phyloP scores from a whole-genome alignment of 2,329 filamentous ascomycete species.

The Aspergillus puulaauensis region DNA sequence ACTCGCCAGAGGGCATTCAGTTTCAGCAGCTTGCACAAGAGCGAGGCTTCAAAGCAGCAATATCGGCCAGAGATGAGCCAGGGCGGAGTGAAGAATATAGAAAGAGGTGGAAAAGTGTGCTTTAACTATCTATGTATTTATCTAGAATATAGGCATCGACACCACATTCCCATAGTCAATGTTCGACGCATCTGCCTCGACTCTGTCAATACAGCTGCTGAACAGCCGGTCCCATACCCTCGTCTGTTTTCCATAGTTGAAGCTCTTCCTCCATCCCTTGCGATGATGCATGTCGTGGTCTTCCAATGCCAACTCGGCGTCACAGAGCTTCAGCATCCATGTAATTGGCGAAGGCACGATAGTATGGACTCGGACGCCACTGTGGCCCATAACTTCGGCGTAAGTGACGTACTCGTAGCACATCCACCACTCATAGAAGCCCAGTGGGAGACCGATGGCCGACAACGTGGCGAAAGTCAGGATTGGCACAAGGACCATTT shows the following conservation, averaged over 20 bases:
- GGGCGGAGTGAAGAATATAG: background rate
- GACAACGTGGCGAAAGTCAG: background rate
- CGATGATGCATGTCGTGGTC: conserved; percentile 6
- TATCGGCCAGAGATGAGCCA: background rate
- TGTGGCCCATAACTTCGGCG: conserved; percentile 2
- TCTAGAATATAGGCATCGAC: background rate
- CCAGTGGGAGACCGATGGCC: background rate
- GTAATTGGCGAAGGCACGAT: background rate
- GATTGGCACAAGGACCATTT: background rate
- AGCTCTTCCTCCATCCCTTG: conserved; percentile 2
- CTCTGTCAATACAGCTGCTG: background rate
- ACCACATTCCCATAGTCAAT: conserved; percentile 1
- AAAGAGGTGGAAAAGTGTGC: conserved; percentile 9
- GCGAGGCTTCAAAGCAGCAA: conserved; percentile 7
- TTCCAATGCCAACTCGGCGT: conserved; percentile 1
- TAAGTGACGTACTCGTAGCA: conserved; percentile 3
- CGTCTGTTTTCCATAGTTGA: conserved; percentile 4
- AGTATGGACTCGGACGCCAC: background rate
- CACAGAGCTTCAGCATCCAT: background rate
- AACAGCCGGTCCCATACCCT: conserved; percentile 4
- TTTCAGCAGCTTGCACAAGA: conserved; percentile 4
- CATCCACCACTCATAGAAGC: conserved; percentile 3
- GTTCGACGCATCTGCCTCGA: background rate
- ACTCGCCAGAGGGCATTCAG: conserved; percentile 3
- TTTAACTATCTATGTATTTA: background rate